Evolutionary conservation across 345 rosid genomes (phyloP), one percentile per base, ranked within the genome.

Genomic region (Cardamine resedifolia): DNA sequence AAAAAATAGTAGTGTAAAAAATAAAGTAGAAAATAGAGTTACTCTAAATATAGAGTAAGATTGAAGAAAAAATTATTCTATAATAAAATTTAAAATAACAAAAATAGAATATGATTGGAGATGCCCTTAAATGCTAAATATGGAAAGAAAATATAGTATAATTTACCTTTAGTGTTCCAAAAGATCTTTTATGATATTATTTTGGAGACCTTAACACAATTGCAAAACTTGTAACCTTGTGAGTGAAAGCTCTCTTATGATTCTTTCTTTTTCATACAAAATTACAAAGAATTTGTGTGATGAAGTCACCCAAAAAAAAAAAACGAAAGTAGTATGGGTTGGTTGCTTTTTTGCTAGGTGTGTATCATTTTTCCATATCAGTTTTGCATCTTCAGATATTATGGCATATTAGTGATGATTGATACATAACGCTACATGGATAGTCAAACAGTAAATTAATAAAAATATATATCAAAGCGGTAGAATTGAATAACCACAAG

Each of bases 141-240:
- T 53, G 71, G 58, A 9, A 19, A 20, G 8, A 1, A 45, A 10
- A 3, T 12, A 10, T 53, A 23, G n/a, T n/a, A n/a, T n/a, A 19
- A 6, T 23, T 38, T 55, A 11, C 47, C 58, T 31, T 39, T 38
- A 1, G 30, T 70, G 30, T 71, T 38, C 14, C 28, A 36, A 21
- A 62, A 28, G 18, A 62, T 61, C 51, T 38, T 26, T 34, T 39
- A 27, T 50, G 43, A 38, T 61, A 23, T 71, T 27, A 6, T 41
- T 41, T 51, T 19, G 43, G 61, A 28, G 41, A 19, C 21, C 58
- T 59, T 7, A 9, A 21, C 36, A 14, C 68, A 61, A 14, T 34
- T 60, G 74, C 50, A 59, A 51, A 52, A 31, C 51, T n/a, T 16
- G 24, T 43, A 43, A 47, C 28, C 14, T 48, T 48, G 52, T 14